Conservation (phyloP, 345 rosid species). For the Salix exigua region DNA sequence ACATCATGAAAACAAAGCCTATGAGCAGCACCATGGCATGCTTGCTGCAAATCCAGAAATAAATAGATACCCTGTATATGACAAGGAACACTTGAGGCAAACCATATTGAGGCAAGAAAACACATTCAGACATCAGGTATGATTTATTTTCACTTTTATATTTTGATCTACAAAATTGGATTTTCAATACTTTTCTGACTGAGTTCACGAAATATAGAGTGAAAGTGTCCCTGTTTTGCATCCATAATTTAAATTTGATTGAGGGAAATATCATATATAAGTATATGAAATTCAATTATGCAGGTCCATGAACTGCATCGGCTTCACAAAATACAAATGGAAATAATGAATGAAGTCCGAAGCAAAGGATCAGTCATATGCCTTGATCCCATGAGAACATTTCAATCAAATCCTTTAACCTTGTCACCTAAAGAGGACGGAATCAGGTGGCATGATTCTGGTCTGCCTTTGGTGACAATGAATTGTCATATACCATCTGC, state of each 20-base stretch:
- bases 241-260: not conserved
- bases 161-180: not conserved
- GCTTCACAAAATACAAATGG: slow-evolving; percentile 57
- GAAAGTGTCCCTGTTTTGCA: not conserved
- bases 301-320: slow-evolving; percentile 76
- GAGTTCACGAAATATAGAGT: not conserved
- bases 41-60: slow-evolving; percentile 30
- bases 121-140: slow-evolving; percentile 69
- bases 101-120: slow-evolving; percentile 70
- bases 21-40: slow-evolving; percentile 35
- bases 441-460: slow-evolving; percentile 11
- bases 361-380: slow-evolving; percentile 37
- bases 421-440: slow-evolving; percentile 24
- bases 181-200: not conserved
- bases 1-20: slow-evolving; percentile 31
- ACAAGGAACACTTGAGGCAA: slow-evolving; percentile 53
- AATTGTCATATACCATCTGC: slow-evolving; percentile 15
- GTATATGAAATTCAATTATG: slow-evolving; percentile 6
- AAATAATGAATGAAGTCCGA: slow-evolving; percentile 69
- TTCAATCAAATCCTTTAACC: slow-evolving; percentile 24
- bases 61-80: slow-evolving; percentile 27
- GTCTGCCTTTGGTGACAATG: slow-evolving; percentile 13
- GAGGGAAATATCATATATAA: not conserved
- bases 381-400: slow-evolving; percentile 23
- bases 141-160: not conserved